Conservation (phyloP, 2,329 filamentous ascomycete species). For the Seiridium cupressi region DNA sequence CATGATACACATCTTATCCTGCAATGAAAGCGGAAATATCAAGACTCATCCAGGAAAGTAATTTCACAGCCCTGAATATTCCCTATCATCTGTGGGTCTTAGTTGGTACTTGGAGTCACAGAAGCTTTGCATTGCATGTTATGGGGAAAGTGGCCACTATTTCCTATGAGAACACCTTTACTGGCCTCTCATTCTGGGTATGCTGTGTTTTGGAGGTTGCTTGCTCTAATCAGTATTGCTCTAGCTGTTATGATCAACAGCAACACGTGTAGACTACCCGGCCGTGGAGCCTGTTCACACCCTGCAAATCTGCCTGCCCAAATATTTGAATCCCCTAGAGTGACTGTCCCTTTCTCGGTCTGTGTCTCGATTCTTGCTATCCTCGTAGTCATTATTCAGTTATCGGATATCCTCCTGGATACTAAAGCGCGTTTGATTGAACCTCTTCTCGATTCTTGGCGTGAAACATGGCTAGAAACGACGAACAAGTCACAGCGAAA, state of each 20-base stretch:
- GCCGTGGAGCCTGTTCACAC: too few species aligned
- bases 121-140: slow-evolving; percentile 34
- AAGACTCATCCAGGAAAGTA: slow-evolving; percentile 4
- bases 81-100: slow-evolving; percentile 38
- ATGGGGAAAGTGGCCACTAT: slow-evolving; percentile 29
- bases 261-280: neutral
- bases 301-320: too few species aligned
- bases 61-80: slow-evolving; percentile 10
- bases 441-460: neutral
- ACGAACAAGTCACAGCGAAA: neutral
- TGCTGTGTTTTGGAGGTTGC: slow-evolving; percentile 39
- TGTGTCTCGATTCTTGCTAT: slow-evolving; percentile 22
- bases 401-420: neutral
- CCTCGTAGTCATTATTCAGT: slow-evolving; percentile 31
- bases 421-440: neutral
- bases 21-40: slow-evolving; percentile 19
- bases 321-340: too few species aligned
- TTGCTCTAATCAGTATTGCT: slow-evolving; percentile 32
- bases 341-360: too few species aligned
- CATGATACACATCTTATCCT: slow-evolving; percentile 1
- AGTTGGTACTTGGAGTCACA: slow-evolving; percentile 36
- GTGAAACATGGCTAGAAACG: neutral
- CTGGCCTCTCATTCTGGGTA: slow-evolving; percentile 37
- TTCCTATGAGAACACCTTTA: slow-evolving; percentile 15
- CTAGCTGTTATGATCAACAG: slow-evolving; percentile 14